Evolutionary conservation across 2,329 filamentous ascomycete genomes (phyloP), one percentile per base, ranked within the genome.

Genomic region (Aspergillus sp.): DNA sequence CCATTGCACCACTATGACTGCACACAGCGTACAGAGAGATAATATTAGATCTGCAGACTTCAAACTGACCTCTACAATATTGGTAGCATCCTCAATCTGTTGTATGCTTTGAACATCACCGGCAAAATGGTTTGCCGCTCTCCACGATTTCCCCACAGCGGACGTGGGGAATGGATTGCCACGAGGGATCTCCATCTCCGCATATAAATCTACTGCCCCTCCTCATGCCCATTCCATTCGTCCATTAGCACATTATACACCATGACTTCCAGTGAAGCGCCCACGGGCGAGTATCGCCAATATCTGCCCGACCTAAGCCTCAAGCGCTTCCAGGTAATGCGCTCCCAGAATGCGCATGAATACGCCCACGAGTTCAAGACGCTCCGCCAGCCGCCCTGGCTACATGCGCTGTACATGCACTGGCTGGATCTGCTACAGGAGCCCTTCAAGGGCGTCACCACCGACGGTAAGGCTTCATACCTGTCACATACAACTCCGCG

Each of bases 361-460:
- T 88, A 89, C 56, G 83, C 82, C 0, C 70, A 78, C 5, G 79
- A 72, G 3, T 87, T 89, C 63, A 82, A 82, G 54, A 76, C 82
- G 32, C 68, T 76, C 17, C 80, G 80, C 1, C 72, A 75, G 11
- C 86, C 87, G 0, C 86, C 87, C 1, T 89, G 86, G 86, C 71
- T 90, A 14, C 79, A 86, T 60, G 81, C 73, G 0, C 67, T 87
- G 19, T 85, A 82, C 52, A 65, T 76, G 55, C 81, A 85, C 63
- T 86, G 84, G 83, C 66, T 74, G 45, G 73, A 79, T 32, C 65
- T 86, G 8, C 72, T 72, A 30, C 66, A 82, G 50, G 86, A 89
- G 69, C 87, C 88, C 0, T 90, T 83, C 66, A 84, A 81, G 62
- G 88, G 88, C 20, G 75, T 91, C 17, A 90, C 88, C 0, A 83